Base-by-base conservation (phyloP, 1,284 basidiomycete genomes). In the Schizophyllum commune region DNA sequence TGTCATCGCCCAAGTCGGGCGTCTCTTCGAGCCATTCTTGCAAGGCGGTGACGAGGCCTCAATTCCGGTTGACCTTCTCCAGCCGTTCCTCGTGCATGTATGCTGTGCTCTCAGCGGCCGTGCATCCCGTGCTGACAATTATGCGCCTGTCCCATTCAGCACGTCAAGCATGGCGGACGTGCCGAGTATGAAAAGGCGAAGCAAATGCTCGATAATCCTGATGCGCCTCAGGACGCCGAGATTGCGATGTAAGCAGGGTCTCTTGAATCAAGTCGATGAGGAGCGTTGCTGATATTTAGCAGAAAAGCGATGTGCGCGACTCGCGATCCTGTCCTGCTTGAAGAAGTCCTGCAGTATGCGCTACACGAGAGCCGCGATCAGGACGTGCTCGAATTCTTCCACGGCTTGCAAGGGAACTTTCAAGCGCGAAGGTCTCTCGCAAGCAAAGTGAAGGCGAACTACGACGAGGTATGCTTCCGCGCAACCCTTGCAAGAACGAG, bases 181-280 rank as follows among this genome's bases (percentile, higher is more conserved):
- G 77, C 78, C 57, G 94, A 96, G 72, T 97, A 89, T 72, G 84
- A 92, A 60, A 85, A 86, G 58, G 78, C 91, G 56, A 80, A 89
- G 65, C 76, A 78, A 59, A 82, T 95, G 52, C 88, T 88, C 71
- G 80, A 84, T 68, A 86, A 90, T 62, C 85, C 90, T 2, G 81
- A 82, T 68, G 92, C 90, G 39, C 90, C 94, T 0, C 82, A 84
- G 1, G 80, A 85, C 55, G 82, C 84, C 67, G 81, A 84, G 62
- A 79, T 86, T 62, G 86, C 89, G 52, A 84, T 94, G 90, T 83
- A 72, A 71, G 80, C 70, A n/a, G 54, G 17, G 1, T 32, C 32
- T 56, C 61, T 17, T 39, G 8, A 21, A 19, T 39, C 6, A 7
- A 39, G 6, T 27, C 51, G 20, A 7, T 32, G 27, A 54, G 27